Base-by-base conservation (phyloP, 768 basidiomycete genomes). In the Multifurca ochricompacta region DNA sequence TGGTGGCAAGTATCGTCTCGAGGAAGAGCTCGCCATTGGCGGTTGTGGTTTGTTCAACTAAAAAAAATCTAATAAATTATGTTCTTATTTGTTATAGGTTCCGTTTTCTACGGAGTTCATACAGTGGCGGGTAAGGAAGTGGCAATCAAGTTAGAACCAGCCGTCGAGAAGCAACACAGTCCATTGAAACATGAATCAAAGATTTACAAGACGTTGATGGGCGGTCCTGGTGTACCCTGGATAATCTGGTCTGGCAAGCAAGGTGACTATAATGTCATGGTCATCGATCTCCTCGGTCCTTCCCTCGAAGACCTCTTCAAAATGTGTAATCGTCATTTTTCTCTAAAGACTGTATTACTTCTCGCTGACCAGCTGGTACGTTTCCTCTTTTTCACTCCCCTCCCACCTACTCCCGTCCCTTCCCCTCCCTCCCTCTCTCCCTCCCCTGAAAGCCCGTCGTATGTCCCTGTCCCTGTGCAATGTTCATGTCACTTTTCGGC, bases 221-320 rank as follows among this genome's bases (percentile, higher is more conserved):
- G 91, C 39, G 89, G 87, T 44, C 82, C 85, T 25, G 91, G 91
- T 36, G 87, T 94, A 0, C 91, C 91, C 1, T 92, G 88, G 81
- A 87, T 93, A 59, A 83, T 91, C 76, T 92, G 89, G 82, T 90
- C 85, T 4, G 91, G 91, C 28, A 85, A 81, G 57, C 85, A 94
- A 65, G 94, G 87, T 28, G 83, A 93, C 69, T 97, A 93, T 73
- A 97, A 98, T 66, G 93, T 97, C 63, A 89, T 99, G 78, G 90
- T 98, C 65, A 92, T 97, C 65, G 95, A 98, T 75, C 79, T 98
- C 25, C 80, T 99, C 35, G 95, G 95, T 0, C 92, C 94, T 3
- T 85, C 84, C 3, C 74, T 91, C 46, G 89, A 91, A 62, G 88
- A 91, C 70, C 77, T 90, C 47, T 91, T 91, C 76, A 85, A 89